Evolutionary conservation across 2,329 filamentous ascomycete species (phyloP), one percentile per base, ranked within the genome.

Genomic region (Trichoderma endophyticum): DNA sequence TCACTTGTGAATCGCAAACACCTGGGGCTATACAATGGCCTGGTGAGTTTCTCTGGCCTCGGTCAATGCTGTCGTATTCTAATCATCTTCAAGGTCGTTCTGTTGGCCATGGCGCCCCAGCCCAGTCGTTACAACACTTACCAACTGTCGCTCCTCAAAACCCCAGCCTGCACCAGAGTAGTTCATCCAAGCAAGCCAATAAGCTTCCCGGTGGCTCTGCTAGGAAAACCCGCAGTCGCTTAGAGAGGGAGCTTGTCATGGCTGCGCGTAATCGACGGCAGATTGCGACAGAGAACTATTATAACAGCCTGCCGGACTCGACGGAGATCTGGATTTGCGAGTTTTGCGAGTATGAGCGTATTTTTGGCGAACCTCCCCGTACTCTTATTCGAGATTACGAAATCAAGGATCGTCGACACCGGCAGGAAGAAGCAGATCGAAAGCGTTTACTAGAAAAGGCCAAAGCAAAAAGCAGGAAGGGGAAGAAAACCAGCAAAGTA

Each of bases 331-430:
- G 95, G 93, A 94, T 98, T 61, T 99, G 96, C 82, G 93, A 98
- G 78, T 98, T 98, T 80, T 99, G 96, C 84, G 96, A 99, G 81
- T 99, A 98, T 79, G 95, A 98, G 82, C 90, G 90, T 67, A 98
- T 99, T 64, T 98, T 97, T 80, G 95, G 95, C n/a, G 87, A 87
- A 67, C 93, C 93, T 3, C 96, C 96, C 0, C 88, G 89, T 76
- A 94, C 94, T 64, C 84, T 99, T 70, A 97, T 98, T 74, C 89
- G 93, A 54, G 90, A 94, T 74, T 99, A 98, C 79, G 96, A 99
- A 82, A 93, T 95, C 79, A 98, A 97, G 81, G 96, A 98, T 79
- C 91, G 94, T 43, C 92, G 92, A 73, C 91, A 93, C 79, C 91
- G 94, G 63, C 93, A 93, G 77, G 90, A 95, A 74, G 86, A 95